Conservation (phyloP, 108 stramenopile genomes). For the Parmales sp. region DNA sequence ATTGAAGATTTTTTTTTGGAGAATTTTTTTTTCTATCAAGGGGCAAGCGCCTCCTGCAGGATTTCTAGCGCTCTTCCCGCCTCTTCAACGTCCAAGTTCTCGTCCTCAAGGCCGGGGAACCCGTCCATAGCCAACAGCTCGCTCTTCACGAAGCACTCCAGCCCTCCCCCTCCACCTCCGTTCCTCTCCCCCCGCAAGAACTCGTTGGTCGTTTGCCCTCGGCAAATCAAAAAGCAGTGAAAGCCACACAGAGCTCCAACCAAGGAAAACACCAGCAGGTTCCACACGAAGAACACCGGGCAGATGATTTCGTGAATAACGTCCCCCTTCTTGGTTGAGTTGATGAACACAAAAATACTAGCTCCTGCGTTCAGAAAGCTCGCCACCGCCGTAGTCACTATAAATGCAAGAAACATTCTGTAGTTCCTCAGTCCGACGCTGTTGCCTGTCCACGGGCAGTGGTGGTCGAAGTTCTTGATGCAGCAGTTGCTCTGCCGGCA, state of each 20-base stretch:
- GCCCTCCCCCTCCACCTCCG: background rate
- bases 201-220: conserved; percentile 41
- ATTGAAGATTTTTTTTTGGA: too few species aligned
- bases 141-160: background rate
- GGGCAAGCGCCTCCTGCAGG: background rate
- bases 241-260: conserved; percentile 31
- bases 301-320: background rate
- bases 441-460: conserved; percentile 34
- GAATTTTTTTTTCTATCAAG: too few species aligned
- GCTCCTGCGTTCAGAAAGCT: background rate
- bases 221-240: conserved; percentile 29
- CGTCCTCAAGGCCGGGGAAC: background rate
- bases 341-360: background rate
- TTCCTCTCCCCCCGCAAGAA: conserved; percentile 10
- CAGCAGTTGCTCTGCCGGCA: conserved; percentile 36
- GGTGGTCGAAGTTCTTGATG: conserved; percentile 29
- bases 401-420: conserved; percentile 16
- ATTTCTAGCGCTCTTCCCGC: background rate
- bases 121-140: background rate
- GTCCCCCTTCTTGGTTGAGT: background rate
- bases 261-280: conserved; percentile 24
- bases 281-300: conserved; percentile 23
- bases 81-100: background rate
- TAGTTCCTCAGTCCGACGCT: conserved; percentile 40
- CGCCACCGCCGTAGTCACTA: background rate